Base-by-base conservation (phyloP, 2,329 filamentous ascomycete species). In the Epichloe hybrida region DNA sequence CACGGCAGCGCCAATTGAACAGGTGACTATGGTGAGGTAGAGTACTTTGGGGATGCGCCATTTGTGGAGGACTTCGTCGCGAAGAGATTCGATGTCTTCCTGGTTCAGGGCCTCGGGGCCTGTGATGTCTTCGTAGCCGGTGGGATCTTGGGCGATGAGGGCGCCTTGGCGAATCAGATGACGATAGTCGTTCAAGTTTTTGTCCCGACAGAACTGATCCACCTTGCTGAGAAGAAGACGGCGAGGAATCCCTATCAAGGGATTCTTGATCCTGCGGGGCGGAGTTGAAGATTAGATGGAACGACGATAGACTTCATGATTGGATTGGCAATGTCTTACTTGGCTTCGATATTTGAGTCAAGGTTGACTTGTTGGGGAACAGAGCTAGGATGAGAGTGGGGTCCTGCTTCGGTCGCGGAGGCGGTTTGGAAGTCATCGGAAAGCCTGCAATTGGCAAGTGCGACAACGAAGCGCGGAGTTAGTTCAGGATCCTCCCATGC, bases 91-190 rank as follows among this genome's bases (percentile, higher is more conserved):
- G 52, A 81, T 76, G 60, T 86, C 83, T 0, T 71, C 69, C 15
- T 81, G 73, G 50, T 72, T 68, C 2, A 90, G 73, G 11, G 78
- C 75, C 48, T 77, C 68, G 49, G 77, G 68, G 55, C 76, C 75
- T 4, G 64, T 66, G 40, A 88, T 73, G 36, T 73, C 69, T 52
- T 86, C 82, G 62, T 70, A 86, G 34, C 73, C 71, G 8, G 69
- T 68, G 0, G 84, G 84, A 57, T 83, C 79, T 62, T 87, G 84
- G 3, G 86, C 86, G 17, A 89, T 76, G 11, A 91, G 72, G 3
- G 86, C 87, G 36, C 84, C 86, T 58, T 83, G 83, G 48, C 76
- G 72, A 48, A 89, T 72, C 15, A 84, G 61, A 3, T 70, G 66
- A 3, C 79, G 66, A 56, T 83, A 73, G 50, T 83, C 76, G 2